Evolutionary conservation across 345 rosid species (phyloP).

Genomic region (Euphorbia peplus): DNA sequence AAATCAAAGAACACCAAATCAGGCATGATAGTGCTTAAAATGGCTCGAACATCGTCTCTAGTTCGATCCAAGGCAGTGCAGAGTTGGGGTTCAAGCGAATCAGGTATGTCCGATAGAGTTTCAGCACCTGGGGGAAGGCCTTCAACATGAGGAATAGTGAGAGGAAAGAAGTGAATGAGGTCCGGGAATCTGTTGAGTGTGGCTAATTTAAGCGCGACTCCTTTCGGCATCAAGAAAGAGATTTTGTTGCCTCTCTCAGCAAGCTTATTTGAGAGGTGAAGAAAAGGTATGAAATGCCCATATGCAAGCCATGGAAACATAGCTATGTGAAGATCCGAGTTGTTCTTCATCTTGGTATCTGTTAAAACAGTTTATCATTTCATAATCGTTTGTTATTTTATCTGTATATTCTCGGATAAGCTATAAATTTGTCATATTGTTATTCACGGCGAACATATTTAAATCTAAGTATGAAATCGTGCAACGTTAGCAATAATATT

Average conservation of each 20-base stretch:
- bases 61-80: slow-evolving; percentile 19
- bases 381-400: too few species aligned
- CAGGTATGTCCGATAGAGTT: slow-evolving; percentile 11
- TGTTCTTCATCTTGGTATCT: neutral
- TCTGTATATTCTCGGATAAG: too few species aligned
- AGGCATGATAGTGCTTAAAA: neutral
- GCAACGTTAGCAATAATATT: too few species aligned
- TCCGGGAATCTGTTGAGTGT: slow-evolving; percentile 7
- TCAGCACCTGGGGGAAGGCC: slow-evolving; percentile 19
- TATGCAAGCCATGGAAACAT: slow-evolving; percentile 15
- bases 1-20: slow-evolving; percentile 12
- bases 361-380: neutral
- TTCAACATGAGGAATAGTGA: slow-evolving; percentile 14
- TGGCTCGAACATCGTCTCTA: neutral
- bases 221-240: slow-evolving; percentile 14
- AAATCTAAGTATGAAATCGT: too few species aligned
- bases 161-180: slow-evolving; percentile 20
- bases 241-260: slow-evolving; percentile 18
- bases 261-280: slow-evolving; percentile 20
- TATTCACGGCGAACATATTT: too few species aligned
- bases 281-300: slow-evolving; percentile 21
- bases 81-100: neutral
- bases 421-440: too few species aligned
- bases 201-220: slow-evolving; percentile 6
- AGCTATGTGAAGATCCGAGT: neutral